Conservation (phyloP, 331 rosid genomes). For the Dryas integrifolia region DNA sequence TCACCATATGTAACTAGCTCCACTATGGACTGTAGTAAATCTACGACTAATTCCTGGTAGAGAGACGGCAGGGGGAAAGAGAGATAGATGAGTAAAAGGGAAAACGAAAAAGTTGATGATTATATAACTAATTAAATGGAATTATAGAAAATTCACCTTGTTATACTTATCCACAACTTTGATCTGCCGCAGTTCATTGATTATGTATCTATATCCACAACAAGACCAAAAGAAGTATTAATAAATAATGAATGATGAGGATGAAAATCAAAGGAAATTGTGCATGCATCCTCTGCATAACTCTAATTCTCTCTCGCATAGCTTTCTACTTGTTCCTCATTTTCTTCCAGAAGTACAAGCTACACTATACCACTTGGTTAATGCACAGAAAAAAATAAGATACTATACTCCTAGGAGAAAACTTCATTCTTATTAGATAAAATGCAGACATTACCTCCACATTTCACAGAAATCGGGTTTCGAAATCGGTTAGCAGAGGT, state of each 20-base stretch:
- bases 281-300: neutral
- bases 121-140: neutral
- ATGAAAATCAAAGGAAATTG: neutral
- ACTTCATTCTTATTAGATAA: neutral
- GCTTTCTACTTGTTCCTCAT: neutral
- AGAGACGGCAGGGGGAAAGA: neutral
- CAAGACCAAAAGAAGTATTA: slow-evolving; percentile 8
- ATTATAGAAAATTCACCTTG: slow-evolving; percentile 39
- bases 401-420: neutral
- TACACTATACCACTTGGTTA: too few relatives aligned
- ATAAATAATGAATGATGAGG: neutral
- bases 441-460: neutral
- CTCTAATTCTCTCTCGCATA: neutral
- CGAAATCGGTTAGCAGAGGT: neutral
- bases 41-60: slow-evolving; percentile 65
- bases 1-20: slow-evolving; percentile 84
- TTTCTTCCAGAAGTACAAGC: neutral
- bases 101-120: neutral
- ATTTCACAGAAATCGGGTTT: neutral
- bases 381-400: neutral
- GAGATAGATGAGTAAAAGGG: neutral
- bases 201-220: slow-evolving; percentile 45
- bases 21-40: slow-evolving; percentile 71
- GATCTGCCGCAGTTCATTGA: slow-evolving; percentile 54
- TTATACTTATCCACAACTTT: slow-evolving; percentile 56